Percentiles rank a stretch among this genome's conserved stretches.
Conservation (phyloP, 139 green algal genomes). For the Tetradesmus obliquus region DNA sequence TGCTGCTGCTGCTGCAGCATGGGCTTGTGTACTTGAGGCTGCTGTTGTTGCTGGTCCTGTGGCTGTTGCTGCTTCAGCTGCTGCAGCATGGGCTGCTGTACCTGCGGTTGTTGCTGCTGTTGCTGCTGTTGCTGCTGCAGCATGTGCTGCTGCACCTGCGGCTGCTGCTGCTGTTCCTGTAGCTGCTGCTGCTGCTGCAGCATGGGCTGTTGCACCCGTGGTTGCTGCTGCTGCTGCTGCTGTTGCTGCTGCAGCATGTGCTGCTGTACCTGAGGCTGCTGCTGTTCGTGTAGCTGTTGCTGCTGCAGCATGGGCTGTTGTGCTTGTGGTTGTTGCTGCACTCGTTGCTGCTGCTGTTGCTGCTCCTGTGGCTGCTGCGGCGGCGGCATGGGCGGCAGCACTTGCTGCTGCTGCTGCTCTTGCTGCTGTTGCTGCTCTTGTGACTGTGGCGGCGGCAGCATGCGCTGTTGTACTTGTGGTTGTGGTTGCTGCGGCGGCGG, state of each 20-base stretch:
- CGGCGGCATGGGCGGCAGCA: neutral
- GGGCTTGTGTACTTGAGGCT: neutral
- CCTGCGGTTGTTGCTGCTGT: neutral
- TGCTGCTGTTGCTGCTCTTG: neutral
- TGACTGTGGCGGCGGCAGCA: neutral
- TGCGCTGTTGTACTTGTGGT: neutral
- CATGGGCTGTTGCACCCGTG: neutral
- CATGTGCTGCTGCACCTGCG: neutral
- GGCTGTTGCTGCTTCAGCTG: too few relatives aligned
- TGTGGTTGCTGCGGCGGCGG: neutral
- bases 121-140: neutral
- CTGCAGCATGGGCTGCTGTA: too few relatives aligned
- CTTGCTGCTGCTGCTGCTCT: neutral
- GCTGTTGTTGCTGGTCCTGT: too few relatives aligned
- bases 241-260: neutral
- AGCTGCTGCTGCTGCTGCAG: neutral
- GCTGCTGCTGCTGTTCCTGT: neutral
- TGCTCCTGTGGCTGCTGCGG: neutral
- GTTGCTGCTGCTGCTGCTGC: neutral
- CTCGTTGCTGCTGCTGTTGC: too few relatives aligned
- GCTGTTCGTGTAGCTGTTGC: too few relatives aligned
- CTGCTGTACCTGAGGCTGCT: neutral
- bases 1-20: too few relatives aligned
- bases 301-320: too few relatives aligned
- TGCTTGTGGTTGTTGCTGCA: too few relatives aligned